phyloP scores from a whole-genome alignment of 306 rosid species.

The Trifolium fragiferum region DNA sequence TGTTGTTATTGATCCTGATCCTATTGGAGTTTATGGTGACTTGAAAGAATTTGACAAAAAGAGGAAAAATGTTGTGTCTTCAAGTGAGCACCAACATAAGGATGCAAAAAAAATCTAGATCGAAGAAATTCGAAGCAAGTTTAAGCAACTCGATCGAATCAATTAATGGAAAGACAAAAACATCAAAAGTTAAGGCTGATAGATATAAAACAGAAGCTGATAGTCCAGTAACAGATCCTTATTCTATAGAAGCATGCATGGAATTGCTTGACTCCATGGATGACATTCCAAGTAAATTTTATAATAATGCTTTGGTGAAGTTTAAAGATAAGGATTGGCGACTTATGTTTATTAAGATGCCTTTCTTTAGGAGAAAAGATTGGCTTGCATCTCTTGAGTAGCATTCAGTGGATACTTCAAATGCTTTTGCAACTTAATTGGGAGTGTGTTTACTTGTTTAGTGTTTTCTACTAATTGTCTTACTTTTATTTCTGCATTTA shows the following conservation, averaged over 20 bases:
- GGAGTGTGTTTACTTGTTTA: background rate
- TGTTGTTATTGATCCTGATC: background rate
- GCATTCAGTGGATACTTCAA: background rate
- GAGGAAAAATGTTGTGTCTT: background rate
- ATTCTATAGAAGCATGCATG: constrained; percentile 6
- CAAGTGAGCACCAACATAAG: background rate
- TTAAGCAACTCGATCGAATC: no score
- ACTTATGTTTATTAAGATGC: constrained; percentile 6
- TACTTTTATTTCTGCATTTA: background rate
- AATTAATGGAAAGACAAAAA: no score
- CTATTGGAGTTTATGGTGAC: background rate
- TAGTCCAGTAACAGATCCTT: background rate
- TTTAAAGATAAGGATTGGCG: background rate
- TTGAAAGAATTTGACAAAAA: background rate
- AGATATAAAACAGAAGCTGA: background rate
- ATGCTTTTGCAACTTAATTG: background rate
- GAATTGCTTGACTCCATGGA: background rate
- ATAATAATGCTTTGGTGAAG: background rate
- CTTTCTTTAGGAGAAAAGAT: background rate
- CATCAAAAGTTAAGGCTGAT: background rate
- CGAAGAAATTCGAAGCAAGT: background rate
- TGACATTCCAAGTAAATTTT: background rate
- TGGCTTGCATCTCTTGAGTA: constrained; percentile 18
- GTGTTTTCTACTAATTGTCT: background rate
- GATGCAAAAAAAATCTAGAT: background rate